Base-by-base conservation (phyloP, 2,329 filamentous ascomycete genomes). In the Colletotrichum orbiculare region DNA sequence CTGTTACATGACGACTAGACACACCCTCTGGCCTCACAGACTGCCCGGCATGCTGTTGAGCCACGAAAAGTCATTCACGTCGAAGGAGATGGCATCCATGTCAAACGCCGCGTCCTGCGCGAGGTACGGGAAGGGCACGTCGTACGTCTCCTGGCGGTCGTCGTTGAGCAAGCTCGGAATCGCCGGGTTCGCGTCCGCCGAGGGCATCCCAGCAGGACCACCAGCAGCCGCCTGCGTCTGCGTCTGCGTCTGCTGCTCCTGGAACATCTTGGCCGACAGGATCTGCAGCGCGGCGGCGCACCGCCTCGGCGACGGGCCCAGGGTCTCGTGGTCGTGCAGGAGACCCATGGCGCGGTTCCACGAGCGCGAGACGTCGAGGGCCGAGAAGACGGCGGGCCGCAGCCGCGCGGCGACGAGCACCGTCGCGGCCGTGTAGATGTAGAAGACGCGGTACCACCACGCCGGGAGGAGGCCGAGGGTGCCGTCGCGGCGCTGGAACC, bases 381-480 rank as follows among this genome's bases (percentile, higher is more conserved):
- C 64, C 0, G 72, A 67, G 38, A 78, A 77, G 2, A 73, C 64
- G 2, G 77, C 74, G 0, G 77, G 75, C 2, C 76, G 71, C 0
- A 79, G 68, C 17, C 73, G 75, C 1, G 77, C 77, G 0, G 75
- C 76, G 3, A 79, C 75, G 2, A 79, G 71, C 0, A 78, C 70
- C 0, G 74, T 77, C 1, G 77, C 75, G 0, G 77, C 76, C 0
- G 76, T 74, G 69, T 77, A 78, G 13, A 79, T 67, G 13, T 78
- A 79, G 60, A 76, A 78, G 0, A 79, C 71, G 1, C 77, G 69
- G 47, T 79, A 78, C 77, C 77, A 79, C 77, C 77, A 79, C 0
- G 77, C 76, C 2, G 77, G 78, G 0, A 79, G 67, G 0, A 78
- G 67, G 0, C 76, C 76, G 1, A 78, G 70, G 0, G 73, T 75